Evolutionary conservation across 2,329 filamentous ascomycete species (phyloP), one percentile per base, ranked within the genome.

Genomic region (Epichloe scottii): DNA sequence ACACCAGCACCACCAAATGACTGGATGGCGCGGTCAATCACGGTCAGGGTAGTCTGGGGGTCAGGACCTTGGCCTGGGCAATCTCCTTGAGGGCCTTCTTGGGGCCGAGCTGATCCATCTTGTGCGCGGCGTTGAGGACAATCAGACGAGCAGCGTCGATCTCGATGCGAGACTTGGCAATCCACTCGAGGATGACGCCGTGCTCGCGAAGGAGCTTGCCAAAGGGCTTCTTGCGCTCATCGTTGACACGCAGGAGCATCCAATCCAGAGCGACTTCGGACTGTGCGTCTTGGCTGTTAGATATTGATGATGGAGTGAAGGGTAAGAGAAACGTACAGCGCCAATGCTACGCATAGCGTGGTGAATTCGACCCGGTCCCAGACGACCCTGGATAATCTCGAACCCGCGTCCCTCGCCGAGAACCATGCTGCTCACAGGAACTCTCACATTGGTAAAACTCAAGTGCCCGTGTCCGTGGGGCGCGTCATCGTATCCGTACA

Each of bases 401-500:
- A 98, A 98, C 19, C 93, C 93, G 56, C 88, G 83, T 57, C 93
- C 93, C 67, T 93, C 88, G 54, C 93, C 91, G 3, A 98, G 84
- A 11, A 97, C 86, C 63, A 98, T 84, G 72, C 87, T 93, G 61
- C 74, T 73, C 34, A 76, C 81, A 7, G 91, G 91, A 0, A 98
- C 87, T 53, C 91, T 86, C 55, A 97, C 93, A 65, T 97, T 85
- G 53, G 83, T 76, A 71, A 98, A 97, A 37, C 75, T 79, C 64
- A 98, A 82, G 69, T 98, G 91, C 43, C 89, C 93, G 71, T 98
- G 93, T 51, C 93, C 93, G 68, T 98, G 93, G 2, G 93, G 93
- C n/a, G 93, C 93, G 61, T 98, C 93, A 66, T 97, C 93, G 71
- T 89, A 97, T 52, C 93, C 93, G 69, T 94, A 95, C 57, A 97